phyloP scores from a whole-genome alignment of 2,329 filamentous ascomycete genomes.

The Talaromyces sp. region DNA sequence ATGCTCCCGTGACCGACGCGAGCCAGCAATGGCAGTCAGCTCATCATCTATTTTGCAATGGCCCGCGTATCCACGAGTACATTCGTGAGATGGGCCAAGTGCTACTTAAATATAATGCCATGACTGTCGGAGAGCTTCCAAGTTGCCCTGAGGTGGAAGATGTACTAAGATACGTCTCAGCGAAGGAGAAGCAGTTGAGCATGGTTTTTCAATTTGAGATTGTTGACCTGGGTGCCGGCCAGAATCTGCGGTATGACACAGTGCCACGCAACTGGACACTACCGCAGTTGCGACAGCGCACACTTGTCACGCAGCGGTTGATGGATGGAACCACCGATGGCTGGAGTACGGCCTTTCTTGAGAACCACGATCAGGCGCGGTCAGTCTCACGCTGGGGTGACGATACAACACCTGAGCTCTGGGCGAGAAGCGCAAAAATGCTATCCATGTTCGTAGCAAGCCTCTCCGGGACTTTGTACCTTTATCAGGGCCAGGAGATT shows the following conservation, averaged over 20 bases:
- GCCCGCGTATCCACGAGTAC: constrained; percentile 57
- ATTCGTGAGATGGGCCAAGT: constrained; percentile 50
- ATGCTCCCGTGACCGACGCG: constrained; percentile 36
- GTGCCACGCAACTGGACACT: constrained; percentile 45
- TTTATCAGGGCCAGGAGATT: constrained; percentile 62
- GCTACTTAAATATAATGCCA: constrained; percentile 55
- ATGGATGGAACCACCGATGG: constrained; percentile 45
- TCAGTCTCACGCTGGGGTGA: constrained; percentile 54
- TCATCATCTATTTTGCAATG: constrained; percentile 51
- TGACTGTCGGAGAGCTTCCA: constrained; percentile 63
- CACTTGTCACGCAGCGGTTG: constrained; percentile 40
- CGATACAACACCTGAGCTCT: constrained; percentile 46
- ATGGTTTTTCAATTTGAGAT: constrained; percentile 73
- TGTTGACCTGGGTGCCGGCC: constrained; percentile 54
- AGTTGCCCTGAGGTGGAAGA: constrained; percentile 49
- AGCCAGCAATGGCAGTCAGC: constrained; percentile 32
- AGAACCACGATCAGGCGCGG: constrained; percentile 62
- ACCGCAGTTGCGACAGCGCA: constrained; percentile 48
- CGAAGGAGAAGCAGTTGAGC: constrained; percentile 34
- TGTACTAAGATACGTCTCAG: constrained; percentile 31
- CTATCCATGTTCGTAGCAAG: constrained; percentile 50
- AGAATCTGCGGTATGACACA: constrained; percentile 48
- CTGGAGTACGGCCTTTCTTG: constrained; percentile 60
- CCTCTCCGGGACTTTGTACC: constrained; percentile 54
- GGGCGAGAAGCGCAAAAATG: constrained; percentile 51